Evolutionary conservation across 2,329 filamentous ascomycete species (phyloP), one percentile per base, ranked within the genome.

Genomic region (Colletotrichum nymphaeae): DNA sequence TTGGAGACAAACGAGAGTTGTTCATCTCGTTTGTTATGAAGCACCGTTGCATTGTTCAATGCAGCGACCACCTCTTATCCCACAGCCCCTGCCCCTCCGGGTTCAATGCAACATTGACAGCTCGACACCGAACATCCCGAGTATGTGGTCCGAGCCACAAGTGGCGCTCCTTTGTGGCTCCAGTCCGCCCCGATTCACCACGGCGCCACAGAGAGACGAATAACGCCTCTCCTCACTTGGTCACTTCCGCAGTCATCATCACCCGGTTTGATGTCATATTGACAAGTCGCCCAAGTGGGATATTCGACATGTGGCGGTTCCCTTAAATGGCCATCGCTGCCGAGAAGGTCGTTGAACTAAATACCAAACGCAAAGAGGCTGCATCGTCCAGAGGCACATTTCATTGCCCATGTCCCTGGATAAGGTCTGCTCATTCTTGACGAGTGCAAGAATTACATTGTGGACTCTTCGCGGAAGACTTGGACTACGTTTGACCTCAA

Each of bases 21-120:
- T 52, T 70, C 67, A 73, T 66, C 26, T 71, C 71, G 63, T 62
- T 64, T 63, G 58, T 62, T 57, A 28, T 49, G 59, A 59, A 19
- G 46, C 55, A 66, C 35, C 49, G 56, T 70, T 73, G 71, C 71
- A 64, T 65, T 73, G 49, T 37, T 42, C 46, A 56, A 60, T 65
- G 49, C 60, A 63, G 53, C 55, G 30, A 24, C 52, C 35, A 69
- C 55, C 37, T 64, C 26, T 64, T 63, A 32, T 57, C 68, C 70
- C 67, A 22, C 46, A 57, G 60, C 49, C 67, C 60, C 49, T 62
- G 67, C 52, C 26, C 32, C 49, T 64, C 60, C 69, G 49, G 26
- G 22, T 26, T 22, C 37, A 57, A 71, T 71, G 60, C 49, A 70
- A 70, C 30, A 32, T 42, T n/a, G 69, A 49, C 59, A 24, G 7